Evolutionary conservation across 73 alveolate genomes (phyloP).

Genomic region (Uronychia setigera): DNA sequence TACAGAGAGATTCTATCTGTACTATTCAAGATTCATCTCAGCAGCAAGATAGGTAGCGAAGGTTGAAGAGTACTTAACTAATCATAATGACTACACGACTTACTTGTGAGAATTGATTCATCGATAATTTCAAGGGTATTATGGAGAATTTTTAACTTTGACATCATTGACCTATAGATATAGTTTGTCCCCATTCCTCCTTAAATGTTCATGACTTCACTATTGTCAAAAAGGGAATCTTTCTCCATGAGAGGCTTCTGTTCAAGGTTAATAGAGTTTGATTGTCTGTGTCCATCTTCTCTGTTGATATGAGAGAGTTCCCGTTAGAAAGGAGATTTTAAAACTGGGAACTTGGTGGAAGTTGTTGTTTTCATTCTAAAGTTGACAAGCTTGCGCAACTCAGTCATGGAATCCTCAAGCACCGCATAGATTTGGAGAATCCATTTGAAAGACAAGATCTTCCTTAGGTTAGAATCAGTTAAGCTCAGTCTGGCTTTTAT

Average conservation of each 20-base stretch:
- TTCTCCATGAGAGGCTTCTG: constrained; percentile 19
- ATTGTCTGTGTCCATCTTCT: neutral
- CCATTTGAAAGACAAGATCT: constrained; percentile 15
- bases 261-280: constrained; percentile 2
- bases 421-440: constrained; percentile 30
- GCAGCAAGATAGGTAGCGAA: constrained; percentile 1
- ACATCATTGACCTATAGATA: constrained; percentile 24
- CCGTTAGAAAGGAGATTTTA: neutral
- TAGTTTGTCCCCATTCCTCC: constrained; percentile 39
- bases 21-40: neutral
- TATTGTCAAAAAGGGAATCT: neutral
- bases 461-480: constrained; percentile 2
- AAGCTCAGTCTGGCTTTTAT: neutral
- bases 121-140: constrained; percentile 42
- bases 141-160: constrained; percentile 41
- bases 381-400: constrained; percentile 9
- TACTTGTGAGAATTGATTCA: constrained; percentile 22
- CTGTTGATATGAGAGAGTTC: neutral
- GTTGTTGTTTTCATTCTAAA: constrained; percentile 19
- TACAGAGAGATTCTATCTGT: neutral
- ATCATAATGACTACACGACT: constrained; percentile 8
- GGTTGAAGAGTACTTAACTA: neutral
- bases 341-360: neutral
- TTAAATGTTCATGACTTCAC: constrained; percentile 11
- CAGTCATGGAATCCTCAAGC: constrained; percentile 28